Evolutionary conservation across 1,284 basidiomycete genomes (phyloP).

Genomic region (Coriolopsis trogii): DNA sequence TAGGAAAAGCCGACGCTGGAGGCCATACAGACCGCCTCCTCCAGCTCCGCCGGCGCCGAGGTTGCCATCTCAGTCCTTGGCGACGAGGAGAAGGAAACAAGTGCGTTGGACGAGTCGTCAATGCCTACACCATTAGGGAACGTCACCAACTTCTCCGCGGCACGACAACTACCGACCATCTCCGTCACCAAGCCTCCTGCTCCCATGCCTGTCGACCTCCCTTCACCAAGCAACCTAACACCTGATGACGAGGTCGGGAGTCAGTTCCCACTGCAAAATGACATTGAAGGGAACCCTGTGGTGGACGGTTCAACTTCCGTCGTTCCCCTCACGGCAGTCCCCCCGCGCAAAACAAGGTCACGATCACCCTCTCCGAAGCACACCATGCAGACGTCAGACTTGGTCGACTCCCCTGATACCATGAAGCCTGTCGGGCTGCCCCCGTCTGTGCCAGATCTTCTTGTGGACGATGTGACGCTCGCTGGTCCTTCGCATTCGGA

Average conservation of each 20-base stretch:
- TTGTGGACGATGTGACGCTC: slow-evolving; percentile 17
- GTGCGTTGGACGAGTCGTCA: slow-evolving; percentile 22
- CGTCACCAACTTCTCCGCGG: slow-evolving; percentile 24
- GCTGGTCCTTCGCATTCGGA: slow-evolving; percentile 10
- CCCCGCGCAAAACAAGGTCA: slow-evolving; percentile 17
- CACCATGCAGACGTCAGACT: slow-evolving; percentile 10
- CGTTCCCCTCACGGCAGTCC: slow-evolving; percentile 17
- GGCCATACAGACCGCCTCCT: slow-evolving; percentile 24
- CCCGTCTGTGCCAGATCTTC: slow-evolving; percentile 20
- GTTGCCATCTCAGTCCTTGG: slow-evolving; percentile 42
- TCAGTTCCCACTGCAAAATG: slow-evolving; percentile 45
- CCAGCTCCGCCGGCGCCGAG: slow-evolving; percentile 34
- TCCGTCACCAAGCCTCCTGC: slow-evolving; percentile 70
- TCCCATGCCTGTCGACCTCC: slow-evolving; percentile 65
- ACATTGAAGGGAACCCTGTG: slow-evolving; percentile 20
- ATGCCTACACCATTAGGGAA: slow-evolving; percentile 28
- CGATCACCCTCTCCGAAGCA: slow-evolving; percentile 16
- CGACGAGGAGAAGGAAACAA: slow-evolving; percentile 24
- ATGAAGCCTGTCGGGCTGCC: slow-evolving; percentile 1
- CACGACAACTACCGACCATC: slow-evolving; percentile 49
- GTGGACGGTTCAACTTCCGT: slow-evolving; percentile 6
- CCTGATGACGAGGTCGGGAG: slow-evolving; percentile 49
- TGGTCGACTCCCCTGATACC: slow-evolving; percentile 11
- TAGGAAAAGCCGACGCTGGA: slow-evolving; percentile 33
- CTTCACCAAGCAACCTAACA: slow-evolving; percentile 60